Evolutionary conservation across 169 alveolate species (phyloP).

Genomic region (Babesia caballi): DNA sequence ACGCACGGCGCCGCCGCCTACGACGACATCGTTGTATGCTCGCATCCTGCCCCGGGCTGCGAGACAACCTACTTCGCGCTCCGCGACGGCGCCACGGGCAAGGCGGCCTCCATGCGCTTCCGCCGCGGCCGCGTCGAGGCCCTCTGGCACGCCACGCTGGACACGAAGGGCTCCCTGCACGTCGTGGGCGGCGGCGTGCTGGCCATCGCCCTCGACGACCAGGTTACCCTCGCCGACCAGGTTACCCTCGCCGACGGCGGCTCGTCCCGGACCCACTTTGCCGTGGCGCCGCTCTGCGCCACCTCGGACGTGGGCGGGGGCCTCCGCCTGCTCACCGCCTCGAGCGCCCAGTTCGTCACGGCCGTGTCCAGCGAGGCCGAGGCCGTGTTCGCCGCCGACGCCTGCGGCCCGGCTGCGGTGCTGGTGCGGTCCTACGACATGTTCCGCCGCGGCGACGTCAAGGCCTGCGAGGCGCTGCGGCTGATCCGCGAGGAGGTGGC

Average conservation of each 20-base stretch:
- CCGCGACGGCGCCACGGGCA: not conserved
- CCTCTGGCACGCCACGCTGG: constrained; percentile 8
- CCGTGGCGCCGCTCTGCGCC: not conserved
- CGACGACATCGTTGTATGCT: constrained; percentile 4
- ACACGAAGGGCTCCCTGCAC: not conserved
- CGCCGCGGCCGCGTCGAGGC: not conserved
- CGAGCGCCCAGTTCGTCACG: constrained; percentile 60
- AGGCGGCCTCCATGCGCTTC: not conserved
- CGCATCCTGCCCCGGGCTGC: not conserved
- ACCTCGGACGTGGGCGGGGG: constrained; percentile 55
- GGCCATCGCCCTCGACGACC: not conserved
- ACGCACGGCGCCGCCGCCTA: not conserved
- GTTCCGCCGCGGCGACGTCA: constrained; percentile 72
- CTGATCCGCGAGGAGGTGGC: constrained; percentile 71
- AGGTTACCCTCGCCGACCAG: not conserved
- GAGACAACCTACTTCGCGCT: constrained; percentile 6
- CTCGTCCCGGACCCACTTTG: not conserved
- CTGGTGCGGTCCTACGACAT: constrained; percentile 75
- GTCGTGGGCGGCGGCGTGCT: constrained; percentile 10
- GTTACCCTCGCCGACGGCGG: not conserved
- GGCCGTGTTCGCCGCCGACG: constrained; percentile 69
- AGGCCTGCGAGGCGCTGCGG: constrained; percentile 76
- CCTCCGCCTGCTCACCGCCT: constrained; percentile 19
- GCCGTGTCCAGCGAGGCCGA: constrained; percentile 66
- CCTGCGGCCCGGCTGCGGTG: constrained; percentile 80